Conservation (phyloP, 2,329 filamentous ascomycete genomes). For the Curvularia sp. region DNA sequence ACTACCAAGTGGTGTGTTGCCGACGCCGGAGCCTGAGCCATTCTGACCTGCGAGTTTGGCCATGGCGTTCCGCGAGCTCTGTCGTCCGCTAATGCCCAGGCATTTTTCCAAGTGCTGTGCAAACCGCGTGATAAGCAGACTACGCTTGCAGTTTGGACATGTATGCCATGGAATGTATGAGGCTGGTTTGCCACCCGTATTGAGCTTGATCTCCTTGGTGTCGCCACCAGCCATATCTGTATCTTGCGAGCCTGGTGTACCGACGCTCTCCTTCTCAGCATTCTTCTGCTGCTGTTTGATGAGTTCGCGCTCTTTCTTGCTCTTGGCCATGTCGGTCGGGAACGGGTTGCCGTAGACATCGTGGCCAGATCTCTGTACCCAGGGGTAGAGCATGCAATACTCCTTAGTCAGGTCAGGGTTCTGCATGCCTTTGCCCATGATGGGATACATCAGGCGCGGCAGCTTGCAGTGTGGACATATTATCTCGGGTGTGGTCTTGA, state of each 20-base stretch:
- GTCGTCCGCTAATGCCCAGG: slow-evolving; percentile 63
- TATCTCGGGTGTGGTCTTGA: slow-evolving; percentile 74
- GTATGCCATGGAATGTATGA: slow-evolving; percentile 61
- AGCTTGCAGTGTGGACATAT: slow-evolving; percentile 77
- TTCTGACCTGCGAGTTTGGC: slow-evolving; percentile 52
- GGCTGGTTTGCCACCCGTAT: slow-evolving; percentile 55
- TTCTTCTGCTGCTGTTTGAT: slow-evolving; percentile 53
- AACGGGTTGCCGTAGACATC: slow-evolving; percentile 86
- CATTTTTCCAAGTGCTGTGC: slow-evolving; percentile 68
- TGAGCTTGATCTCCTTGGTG: slow-evolving; percentile 56
- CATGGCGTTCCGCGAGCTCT: slow-evolving; percentile 58
- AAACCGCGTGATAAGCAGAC: slow-evolving; percentile 66
- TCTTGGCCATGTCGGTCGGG: slow-evolving; percentile 77
- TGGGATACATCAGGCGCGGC: slow-evolving; percentile 74
- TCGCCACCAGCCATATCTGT: slow-evolving; percentile 48
- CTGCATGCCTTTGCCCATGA: slow-evolving; percentile 72
- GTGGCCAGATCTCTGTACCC: slow-evolving; percentile 76
- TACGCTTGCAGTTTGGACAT: slow-evolving; percentile 67
- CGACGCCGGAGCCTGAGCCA: slow-evolving; percentile 49
- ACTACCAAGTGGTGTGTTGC: slow-evolving; percentile 54
- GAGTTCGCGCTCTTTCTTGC: slow-evolving; percentile 72
- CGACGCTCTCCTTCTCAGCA: slow-evolving; percentile 53
- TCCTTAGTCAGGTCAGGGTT: slow-evolving; percentile 65
- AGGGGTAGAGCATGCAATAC: slow-evolving; percentile 82
- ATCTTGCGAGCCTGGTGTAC: slow-evolving; percentile 56